A percentile compares a stretch with the other conserved stretches of the same genome.
These are phyloP conservation scores for Sphaceloma murrayae DNA, from an alignment of 2,329 filamentous ascomycete species.

Conservation along the genomic window DNA sequence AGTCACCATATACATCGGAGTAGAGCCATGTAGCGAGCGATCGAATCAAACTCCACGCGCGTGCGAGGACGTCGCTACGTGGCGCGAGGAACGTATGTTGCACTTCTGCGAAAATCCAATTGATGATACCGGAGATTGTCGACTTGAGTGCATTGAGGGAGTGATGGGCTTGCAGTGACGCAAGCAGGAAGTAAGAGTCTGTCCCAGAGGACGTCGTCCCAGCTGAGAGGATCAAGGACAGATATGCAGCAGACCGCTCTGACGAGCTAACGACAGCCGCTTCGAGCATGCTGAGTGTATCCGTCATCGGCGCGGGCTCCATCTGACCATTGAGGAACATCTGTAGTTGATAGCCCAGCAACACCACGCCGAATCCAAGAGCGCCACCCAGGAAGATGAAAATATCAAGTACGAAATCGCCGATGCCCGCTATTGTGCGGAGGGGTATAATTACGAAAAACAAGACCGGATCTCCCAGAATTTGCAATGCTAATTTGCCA, in stretches of 20 bases:
- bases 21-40: neutral
- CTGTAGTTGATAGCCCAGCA: constrained; percentile 2
- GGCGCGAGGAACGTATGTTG: neutral
- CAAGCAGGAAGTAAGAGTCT: constrained; percentile 16
- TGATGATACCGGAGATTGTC: neutral
- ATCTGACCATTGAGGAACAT: neutral
- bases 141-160: constrained; percentile 16
- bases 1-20: neutral
- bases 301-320: neutral
- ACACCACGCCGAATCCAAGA: neutral
- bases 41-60: neutral
- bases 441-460: constrained; percentile 59
- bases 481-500: constrained; percentile 72
- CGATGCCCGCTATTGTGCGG: constrained; percentile 59
- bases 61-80: neutral
- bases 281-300: constrained; percentile 3
- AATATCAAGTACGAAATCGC: constrained; percentile 71
- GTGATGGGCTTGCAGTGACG: constrained; percentile 18
- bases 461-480: constrained; percentile 67
- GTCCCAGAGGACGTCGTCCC: constrained; percentile 5
- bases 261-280: constrained; percentile 1
- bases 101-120: neutral
- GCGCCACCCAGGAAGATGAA: constrained; percentile 49
- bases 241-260: constrained; percentile 5
- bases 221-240: constrained; percentile 5